Percentiles rank a stretch among this genome's conserved stretches.
Conservation (phyloP, 805 yeast species). For the Sugiyamaella chiloensis region DNA sequence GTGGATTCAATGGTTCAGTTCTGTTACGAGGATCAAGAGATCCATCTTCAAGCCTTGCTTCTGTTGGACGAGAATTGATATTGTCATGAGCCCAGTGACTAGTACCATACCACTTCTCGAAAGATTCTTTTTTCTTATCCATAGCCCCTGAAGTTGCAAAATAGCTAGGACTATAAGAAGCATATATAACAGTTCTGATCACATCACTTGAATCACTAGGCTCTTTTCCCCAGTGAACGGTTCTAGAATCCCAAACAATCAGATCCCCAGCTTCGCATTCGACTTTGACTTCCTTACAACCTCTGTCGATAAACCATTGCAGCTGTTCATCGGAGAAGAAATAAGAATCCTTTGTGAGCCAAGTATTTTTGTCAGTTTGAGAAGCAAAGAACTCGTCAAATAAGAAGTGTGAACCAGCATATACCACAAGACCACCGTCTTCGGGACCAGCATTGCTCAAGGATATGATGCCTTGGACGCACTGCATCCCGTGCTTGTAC, state of each 20-base stretch:
- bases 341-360: not conserved
- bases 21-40: constrained; percentile 1
- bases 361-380: not conserved
- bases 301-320: not conserved
- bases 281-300: not conserved
- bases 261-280: not conserved
- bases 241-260: not conserved
- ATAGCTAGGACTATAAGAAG: not conserved
- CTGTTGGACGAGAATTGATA: not conserved
- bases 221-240: not conserved
- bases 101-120: not conserved
- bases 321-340: not conserved
- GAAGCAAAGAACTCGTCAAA: not conserved
- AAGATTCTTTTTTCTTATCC: not conserved
- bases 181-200: not conserved
- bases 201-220: not conserved
- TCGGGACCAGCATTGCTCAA: not conserved
- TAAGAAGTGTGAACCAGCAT: not conserved
- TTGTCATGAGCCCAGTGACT: not conserved
- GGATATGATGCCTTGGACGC: not conserved
- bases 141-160: not conserved
- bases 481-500: not conserved
- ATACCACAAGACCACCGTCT: not conserved
- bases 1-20: not conserved
- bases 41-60: not conserved